Evolutionary conservation across 768 basidiomycete genomes (phyloP), one percentile per base, ranked within the genome.

Genomic region (Tulasnella sp.): DNA sequence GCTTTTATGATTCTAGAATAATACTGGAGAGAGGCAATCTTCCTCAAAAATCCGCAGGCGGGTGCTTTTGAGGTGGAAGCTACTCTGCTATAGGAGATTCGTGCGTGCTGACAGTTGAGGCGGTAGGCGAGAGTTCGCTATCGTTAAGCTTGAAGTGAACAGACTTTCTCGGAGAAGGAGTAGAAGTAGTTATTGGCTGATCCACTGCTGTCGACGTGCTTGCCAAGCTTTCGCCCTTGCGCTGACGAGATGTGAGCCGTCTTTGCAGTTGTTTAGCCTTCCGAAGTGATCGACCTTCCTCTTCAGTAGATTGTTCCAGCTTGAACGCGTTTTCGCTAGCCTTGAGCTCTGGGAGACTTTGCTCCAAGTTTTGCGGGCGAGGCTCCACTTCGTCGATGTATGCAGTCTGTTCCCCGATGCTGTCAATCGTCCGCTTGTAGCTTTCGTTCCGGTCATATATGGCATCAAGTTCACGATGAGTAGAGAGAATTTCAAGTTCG

Each of bases 401-500:
- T 2, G 62, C 62, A 31, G 62, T 31, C 27, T 68, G 62, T 34
- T 27, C 8, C 5, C 12, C 62, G 62, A 10, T 68, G 12, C 27
- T 16, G 34, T 31, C 27, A 5, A 27, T 34, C 27, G 10, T 7
- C 4, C 62, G 62, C 16, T 12, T 5, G 62, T 31, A 75, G 44
- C 14, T 16, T 52, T 75, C 74, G 19, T 27, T 1, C 8, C 19
- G n/a, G 27, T 31, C 24, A n/a, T 46, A 21, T 16, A 75, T 44
- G 8, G 44, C 52, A 44, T 42, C 42, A 24, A 75, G 39, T 42
- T 75, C 74, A 6, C 74, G 74, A 34, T 75, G 74, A 24, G 44
- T 24, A 36, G 74, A 75, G 40, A 75, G 74, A 21, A 75, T 12
- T 27, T 75, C 42, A 19, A 75, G 44, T 48, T 75, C 74, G 27